These are phyloP conservation scores for Tetradesmus obliquus DNA, from an alignment of 139 green algal species.

Conservation along the genomic window DNA sequence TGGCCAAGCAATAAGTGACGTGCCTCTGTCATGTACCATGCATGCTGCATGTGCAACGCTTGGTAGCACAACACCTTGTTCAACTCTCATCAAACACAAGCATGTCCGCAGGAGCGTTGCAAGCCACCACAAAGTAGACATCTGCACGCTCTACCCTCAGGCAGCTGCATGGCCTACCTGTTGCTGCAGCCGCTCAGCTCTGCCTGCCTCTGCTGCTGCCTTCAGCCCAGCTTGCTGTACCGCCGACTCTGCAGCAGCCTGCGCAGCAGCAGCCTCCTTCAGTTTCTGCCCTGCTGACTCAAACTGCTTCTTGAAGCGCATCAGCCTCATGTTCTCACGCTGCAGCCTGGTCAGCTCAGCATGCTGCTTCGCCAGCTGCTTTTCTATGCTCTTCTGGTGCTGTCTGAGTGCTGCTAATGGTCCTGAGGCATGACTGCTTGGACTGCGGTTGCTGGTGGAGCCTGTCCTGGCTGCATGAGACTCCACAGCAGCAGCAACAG, in stretches of 20 bases:
- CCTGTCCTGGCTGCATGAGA: neutral
- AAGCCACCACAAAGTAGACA: too few species aligned
- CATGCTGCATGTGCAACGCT: too few species aligned
- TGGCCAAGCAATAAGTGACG: too few species aligned
- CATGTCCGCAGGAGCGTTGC: too few species aligned
- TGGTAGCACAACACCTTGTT: too few species aligned
- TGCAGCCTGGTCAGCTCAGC: neutral
- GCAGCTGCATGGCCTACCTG: neutral
- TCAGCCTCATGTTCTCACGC: conserved; percentile 16
- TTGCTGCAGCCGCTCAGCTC: neutral
- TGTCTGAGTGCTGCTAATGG: conserved; percentile 2
- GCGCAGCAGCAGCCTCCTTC: neutral
- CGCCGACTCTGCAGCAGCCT: neutral
- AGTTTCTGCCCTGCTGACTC: neutral
- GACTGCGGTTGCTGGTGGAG: neutral
- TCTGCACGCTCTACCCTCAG: neutral
- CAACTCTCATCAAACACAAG: too few species aligned
- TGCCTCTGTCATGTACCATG: too few species aligned
- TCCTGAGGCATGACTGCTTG: neutral
- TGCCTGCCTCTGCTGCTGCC: conserved; percentile 20
- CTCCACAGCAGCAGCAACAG: neutral
- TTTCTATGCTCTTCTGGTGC: conserved; percentile 26
- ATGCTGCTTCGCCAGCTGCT: conserved; percentile 6
- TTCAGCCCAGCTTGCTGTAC: neutral
- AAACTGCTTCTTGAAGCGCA: conserved; percentile 34